Base-by-base conservation (phyloP, 495 filamentous ascomycete species). In the Tuber borchii region DNA sequence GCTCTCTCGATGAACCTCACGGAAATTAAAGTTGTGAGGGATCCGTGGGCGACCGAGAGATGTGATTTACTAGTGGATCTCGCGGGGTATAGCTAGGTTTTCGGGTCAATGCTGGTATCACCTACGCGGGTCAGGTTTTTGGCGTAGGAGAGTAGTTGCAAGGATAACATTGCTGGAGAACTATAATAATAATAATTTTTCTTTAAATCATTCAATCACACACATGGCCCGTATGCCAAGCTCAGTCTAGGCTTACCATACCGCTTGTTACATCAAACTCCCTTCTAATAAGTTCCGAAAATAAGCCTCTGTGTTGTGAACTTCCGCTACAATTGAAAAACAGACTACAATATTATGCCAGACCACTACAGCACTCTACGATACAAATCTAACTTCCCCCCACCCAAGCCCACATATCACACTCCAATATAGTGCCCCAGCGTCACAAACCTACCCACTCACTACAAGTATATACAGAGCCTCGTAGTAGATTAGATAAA, bases 11-110 rank as follows among this genome's bases (percentile, higher is more conserved):
- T 82, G 68, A 82, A 77, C 45, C 16, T 48, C 20, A 75, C 80
- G 44, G 74, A 72, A 42, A 70, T 79, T 42, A 48, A 71, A 17
- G 70, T 77, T 31, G 78, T 69, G 42, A 71, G 45, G 39, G 80
- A 82, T 72, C 77, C 72, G 37, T 82, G 72, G 74, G 19, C 76
- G 73, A 44, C 69, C 12, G 79, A 79, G 43, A 78, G 56, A 65
- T 81, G 76, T 70, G 68, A 75, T 56, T 78, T 79, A 45, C 42
- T 81, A 37, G 39, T 71, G 51, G 31, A 76, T 51, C 56, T 65
- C 17, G 56, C 56, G n/a, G 56, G 31, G 56, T 65, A 65, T 31
- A 65, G 56, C 17, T 65, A 31, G 17, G 2, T 31, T 65, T 65
- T 31, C 26, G 31, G 56, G 26, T 12, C 22, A 31, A 65, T 65